phyloP scores from a whole-genome alignment of 2,329 filamentous ascomycete genomes.

The Pseudopyricularia cyperi region DNA sequence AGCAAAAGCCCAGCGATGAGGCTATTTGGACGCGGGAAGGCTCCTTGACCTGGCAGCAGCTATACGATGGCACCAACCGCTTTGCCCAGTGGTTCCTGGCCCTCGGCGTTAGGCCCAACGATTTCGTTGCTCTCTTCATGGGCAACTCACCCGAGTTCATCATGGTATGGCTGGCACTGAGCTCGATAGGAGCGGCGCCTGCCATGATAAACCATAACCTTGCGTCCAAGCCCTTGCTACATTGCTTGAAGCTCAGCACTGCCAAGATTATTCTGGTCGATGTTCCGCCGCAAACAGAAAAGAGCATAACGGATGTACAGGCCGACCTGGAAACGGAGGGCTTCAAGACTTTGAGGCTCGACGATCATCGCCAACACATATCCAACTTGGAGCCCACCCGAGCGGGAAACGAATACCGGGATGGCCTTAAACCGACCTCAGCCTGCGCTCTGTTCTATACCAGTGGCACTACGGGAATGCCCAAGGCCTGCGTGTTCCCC shows the following conservation, averaged over 20 bases:
- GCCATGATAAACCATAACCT: constrained; percentile 63
- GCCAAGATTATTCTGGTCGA: constrained; percentile 47
- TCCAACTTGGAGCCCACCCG: constrained; percentile 29
- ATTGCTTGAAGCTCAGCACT: constrained; percentile 48
- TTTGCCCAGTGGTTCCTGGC: constrained; percentile 50
- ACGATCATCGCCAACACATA: constrained; percentile 15
- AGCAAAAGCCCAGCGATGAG: constrained; percentile 35
- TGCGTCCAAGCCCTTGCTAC: constrained; percentile 46
- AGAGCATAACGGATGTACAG: constrained; percentile 44
- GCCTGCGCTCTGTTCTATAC: constrained; percentile 60
- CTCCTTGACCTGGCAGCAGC: constrained; percentile 44
- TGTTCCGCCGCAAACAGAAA: constrained; percentile 36
- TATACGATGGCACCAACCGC: constrained; percentile 41
- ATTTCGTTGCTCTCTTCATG: constrained; percentile 54
- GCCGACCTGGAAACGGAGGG: constrained; percentile 32
- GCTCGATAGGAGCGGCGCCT: constrained; percentile 54
- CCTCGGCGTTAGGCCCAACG: constrained; percentile 42
- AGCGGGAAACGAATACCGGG: constrained; percentile 42
- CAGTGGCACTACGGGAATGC: constrained; percentile 59
- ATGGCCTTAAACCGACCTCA: constrained; percentile 33
- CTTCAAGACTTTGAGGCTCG: constrained; percentile 42
- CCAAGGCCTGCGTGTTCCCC: constrained; percentile 56
- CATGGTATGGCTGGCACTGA: constrained; percentile 50
- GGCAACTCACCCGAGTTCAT: constrained; percentile 56
- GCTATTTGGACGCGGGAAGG: constrained; percentile 56